Conservation (phyloP, 441 rosid species). For the Pelargonium exstipulatum region DNA sequence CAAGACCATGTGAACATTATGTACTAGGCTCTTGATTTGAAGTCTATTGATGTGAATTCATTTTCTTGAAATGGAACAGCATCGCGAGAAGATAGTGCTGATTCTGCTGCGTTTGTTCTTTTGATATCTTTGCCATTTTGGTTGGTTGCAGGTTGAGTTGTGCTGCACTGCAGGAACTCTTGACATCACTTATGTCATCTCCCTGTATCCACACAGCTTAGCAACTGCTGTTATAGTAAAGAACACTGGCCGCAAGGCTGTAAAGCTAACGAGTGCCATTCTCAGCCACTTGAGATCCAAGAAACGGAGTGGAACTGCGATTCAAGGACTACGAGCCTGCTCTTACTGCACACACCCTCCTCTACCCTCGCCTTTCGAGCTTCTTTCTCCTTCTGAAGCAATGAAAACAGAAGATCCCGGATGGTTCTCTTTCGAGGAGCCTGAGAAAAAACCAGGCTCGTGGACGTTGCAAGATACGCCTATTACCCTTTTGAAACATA, state of each 20-base stretch:
- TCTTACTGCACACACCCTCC: slow-evolving; percentile 70
- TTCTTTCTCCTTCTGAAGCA: slow-evolving; percentile 72
- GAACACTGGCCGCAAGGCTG: slow-evolving; percentile 72
- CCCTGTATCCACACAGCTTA: slow-evolving; percentile 66
- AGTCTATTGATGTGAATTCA: background rate
- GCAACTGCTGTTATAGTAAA: slow-evolving; percentile 70
- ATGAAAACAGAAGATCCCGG: slow-evolving; percentile 69
- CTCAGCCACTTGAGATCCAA: slow-evolving; percentile 68
- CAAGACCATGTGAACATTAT: background rate
- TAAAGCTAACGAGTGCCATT: slow-evolving; percentile 57
- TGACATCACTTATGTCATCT: slow-evolving; percentile 55
- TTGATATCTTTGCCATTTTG: slow-evolving; percentile 7
- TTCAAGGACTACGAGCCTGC: slow-evolving; percentile 63
- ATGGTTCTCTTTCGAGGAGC: slow-evolving; percentile 52
- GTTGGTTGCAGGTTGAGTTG: slow-evolving; percentile 57
- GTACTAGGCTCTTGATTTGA: background rate
- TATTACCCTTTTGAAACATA: slow-evolving; percentile 51
- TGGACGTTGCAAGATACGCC: slow-evolving; percentile 70
- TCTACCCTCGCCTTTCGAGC: slow-evolving; percentile 65
- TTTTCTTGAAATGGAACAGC: background rate
- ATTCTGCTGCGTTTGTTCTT: background rate
- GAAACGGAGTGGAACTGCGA: slow-evolving; percentile 49
- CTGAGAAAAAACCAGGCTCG: slow-evolving; percentile 58
- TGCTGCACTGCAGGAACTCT: slow-evolving; percentile 53
- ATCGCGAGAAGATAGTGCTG: no score